Evolutionary conservation across 2,329 filamentous ascomycete genomes (phyloP).

Genomic region (Myotisia sp.): DNA sequence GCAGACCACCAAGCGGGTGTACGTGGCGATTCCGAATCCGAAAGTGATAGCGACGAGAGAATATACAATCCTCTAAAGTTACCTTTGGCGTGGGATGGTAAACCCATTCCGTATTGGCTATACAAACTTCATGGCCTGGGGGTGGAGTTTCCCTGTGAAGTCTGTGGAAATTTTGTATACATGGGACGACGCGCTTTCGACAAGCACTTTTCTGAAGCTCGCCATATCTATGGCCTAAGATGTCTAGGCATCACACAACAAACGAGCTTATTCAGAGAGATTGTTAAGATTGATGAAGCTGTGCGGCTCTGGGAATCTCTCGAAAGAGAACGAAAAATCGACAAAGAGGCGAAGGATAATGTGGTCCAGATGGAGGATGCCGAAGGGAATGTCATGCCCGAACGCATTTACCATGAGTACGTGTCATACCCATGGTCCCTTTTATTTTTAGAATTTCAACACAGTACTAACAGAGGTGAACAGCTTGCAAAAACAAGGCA

Average conservation of each 20-base stretch:
- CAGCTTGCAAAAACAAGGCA: constrained; percentile 16
- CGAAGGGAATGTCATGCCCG: constrained; percentile 96
- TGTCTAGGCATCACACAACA: constrained; percentile 80
- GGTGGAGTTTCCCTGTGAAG: constrained; percentile 88
- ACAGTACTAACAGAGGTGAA: constrained; percentile 10
- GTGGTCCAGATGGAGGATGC: constrained; percentile 98
- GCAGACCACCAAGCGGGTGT: constrained; percentile 27
- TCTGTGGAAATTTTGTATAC: constrained; percentile 98
- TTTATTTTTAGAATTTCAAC: neutral
- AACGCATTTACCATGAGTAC: constrained; percentile 86
- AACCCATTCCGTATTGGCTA: constrained; percentile 97
- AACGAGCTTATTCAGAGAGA: constrained; percentile 81
- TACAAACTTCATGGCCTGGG: constrained; percentile 93
- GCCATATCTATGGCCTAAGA: constrained; percentile 86
- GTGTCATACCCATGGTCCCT: constrained; percentile 12
- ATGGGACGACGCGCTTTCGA: constrained; percentile 93
- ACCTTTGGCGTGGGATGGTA: constrained; percentile 93
- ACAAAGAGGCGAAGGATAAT: constrained; percentile 60
- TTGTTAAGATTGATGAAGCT: constrained; percentile 82
- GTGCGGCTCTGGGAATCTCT: constrained; percentile 86
- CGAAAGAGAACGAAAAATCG: constrained; percentile 66
- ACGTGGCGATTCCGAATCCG: constrained; percentile 41
- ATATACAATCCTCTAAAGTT: constrained; percentile 96
- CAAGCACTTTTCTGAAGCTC: constrained; percentile 92
- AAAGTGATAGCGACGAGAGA: constrained; percentile 64